Evolutionary conservation across 1,139 yeast species (phyloP).

Genomic region (Zygosaccharomyces pseudobailii): DNA sequence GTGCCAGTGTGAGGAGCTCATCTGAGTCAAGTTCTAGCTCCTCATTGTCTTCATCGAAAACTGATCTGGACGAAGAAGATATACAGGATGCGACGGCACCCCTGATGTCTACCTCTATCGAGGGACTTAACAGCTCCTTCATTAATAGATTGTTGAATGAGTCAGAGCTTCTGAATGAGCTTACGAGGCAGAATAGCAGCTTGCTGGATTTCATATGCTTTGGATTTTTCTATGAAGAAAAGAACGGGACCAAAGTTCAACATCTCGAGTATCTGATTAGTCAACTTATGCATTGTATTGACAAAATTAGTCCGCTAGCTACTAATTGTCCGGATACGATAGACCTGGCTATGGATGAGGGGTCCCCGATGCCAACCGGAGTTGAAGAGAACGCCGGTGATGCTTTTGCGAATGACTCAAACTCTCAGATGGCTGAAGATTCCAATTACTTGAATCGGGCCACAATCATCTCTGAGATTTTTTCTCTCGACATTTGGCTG

Average conservation of each 20-base stretch:
- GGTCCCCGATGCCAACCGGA: constrained; percentile 13
- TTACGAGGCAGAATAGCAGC: constrained; percentile 42
- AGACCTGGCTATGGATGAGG: constrained; percentile 6
- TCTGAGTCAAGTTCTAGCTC: constrained; percentile 3
- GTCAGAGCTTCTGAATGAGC: constrained; percentile 48
- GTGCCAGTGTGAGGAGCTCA: not conserved
- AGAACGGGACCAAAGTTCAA: constrained; percentile 35
- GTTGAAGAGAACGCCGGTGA: constrained; percentile 14
- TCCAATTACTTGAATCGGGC: constrained; percentile 26
- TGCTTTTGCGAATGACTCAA: constrained; percentile 12
- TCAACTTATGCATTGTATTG: constrained; percentile 22
- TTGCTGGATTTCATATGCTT: constrained; percentile 48
- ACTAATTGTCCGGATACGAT: not conserved
- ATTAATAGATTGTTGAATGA: constrained; percentile 70
- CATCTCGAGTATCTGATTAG: constrained; percentile 37
- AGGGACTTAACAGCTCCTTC: constrained; percentile 54
- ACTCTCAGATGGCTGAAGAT: constrained; percentile 6
- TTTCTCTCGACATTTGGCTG: constrained; percentile 94
- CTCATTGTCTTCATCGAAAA: constrained; percentile 24
- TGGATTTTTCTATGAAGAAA: constrained; percentile 35
- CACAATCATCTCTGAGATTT: constrained; percentile 59
- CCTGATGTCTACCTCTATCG: constrained; percentile 9
- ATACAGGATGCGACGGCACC: constrained; percentile 13
- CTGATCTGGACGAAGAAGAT: constrained; percentile 37
- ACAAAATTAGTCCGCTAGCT: constrained; percentile 13